Conservation (phyloP, 805 yeast genomes). For the Lachancea sp. region DNA sequence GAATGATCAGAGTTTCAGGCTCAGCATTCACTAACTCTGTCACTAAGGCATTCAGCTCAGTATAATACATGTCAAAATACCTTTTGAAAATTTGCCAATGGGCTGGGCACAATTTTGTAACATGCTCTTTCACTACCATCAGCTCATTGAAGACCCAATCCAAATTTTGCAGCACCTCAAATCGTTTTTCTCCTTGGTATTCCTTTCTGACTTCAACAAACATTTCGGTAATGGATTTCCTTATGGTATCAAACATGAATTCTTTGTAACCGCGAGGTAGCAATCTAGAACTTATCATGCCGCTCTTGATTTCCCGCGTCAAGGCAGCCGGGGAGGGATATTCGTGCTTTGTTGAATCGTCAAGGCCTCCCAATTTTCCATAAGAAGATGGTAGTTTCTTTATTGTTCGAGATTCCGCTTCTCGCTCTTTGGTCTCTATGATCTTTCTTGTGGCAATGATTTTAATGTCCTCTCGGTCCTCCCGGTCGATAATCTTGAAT, state of each 20-base stretch:
- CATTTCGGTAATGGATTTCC: slow-evolving; percentile 55
- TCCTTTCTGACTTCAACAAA: slow-evolving; percentile 55
- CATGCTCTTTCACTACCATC: slow-evolving; percentile 52
- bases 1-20: slow-evolving; percentile 71
- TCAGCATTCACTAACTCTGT: slow-evolving; percentile 57
- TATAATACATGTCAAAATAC: slow-evolving; percentile 61
- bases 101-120: slow-evolving; percentile 56
- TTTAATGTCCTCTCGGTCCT: slow-evolving; percentile 71
- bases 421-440: slow-evolving; percentile 28
- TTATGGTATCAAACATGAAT: slow-evolving; percentile 53
- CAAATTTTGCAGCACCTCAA: slow-evolving; percentile 60
- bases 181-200: slow-evolving; percentile 41
- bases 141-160: slow-evolving; percentile 84
- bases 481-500: slow-evolving; percentile 72
- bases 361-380: slow-evolving; percentile 11
- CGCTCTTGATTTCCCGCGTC: slow-evolving; percentile 36
- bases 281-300: slow-evolving; percentile 39
- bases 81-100: slow-evolving; percentile 67
- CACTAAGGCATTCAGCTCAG: slow-evolving; percentile 56
- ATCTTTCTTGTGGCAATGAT: slow-evolving; percentile 33
- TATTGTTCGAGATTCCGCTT: slow-evolving; percentile 23
- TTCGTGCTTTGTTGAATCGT: slow-evolving; percentile 17
- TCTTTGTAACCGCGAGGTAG: slow-evolving; percentile 53
- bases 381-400: slow-evolving; percentile 25
- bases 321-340: slow-evolving; percentile 30